Conservation (phyloP, 441 rosid genomes). For the Biscutella laevigata region DNA sequence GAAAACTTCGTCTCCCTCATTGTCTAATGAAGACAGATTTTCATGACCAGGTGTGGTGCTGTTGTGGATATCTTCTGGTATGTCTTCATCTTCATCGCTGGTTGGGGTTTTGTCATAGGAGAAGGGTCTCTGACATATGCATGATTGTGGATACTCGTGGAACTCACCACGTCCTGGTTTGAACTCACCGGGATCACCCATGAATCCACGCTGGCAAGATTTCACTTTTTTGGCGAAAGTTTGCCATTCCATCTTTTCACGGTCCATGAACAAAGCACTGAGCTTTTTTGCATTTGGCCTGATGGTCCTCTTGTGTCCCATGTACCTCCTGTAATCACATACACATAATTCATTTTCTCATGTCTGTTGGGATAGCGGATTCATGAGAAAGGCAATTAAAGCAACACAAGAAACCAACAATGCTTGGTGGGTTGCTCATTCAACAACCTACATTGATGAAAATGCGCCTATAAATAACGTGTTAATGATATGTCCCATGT, state of each 20-base stretch:
- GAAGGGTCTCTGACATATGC: conserved; percentile 65
- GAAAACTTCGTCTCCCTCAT: conserved; percentile 31
- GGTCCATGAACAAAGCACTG: conserved; percentile 58
- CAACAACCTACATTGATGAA: neutral
- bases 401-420: neutral
- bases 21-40: conserved; percentile 17
- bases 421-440: neutral
- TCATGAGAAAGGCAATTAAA: neutral
- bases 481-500: neutral
- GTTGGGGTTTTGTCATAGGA: conserved; percentile 27
- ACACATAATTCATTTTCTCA: neutral
- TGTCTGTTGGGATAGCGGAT: neutral
- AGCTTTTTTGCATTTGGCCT: conserved; percentile 89
- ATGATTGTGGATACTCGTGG: conserved; percentile 77
- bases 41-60: conserved; percentile 23
- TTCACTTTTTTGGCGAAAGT: conserved; percentile 71
- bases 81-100: conserved; percentile 22
- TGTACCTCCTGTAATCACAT: conserved; percentile 59
- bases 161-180: conserved; percentile 83
- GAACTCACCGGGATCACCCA: conserved; percentile 95
- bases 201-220: conserved; percentile 79
- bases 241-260: conserved; percentile 69
- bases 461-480: neutral
- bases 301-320: conserved; percentile 92
- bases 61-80: conserved; percentile 23